Percentiles rank a stretch among this genome's conserved stretches.
Conservation (phyloP, 805 yeast species). For the fission yeast (Schizosaccharomyces pombe) region ASM294v3 CU329670.1:3133501-3134000, state of each 20-base stretch:
- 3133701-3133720: conserved; percentile 56
- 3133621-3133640: conserved; percentile 66
- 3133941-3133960: not conserved
- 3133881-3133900: conserved; percentile 64
- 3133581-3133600: conserved; percentile 37
- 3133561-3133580: conserved; percentile 39
- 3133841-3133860: conserved; percentile 68
- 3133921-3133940: conserved; percentile 28
- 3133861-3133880: conserved; percentile 72
- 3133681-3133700: conserved; percentile 34
- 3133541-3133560: conserved; percentile 47
- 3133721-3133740: conserved; percentile 79
- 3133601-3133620: conserved; percentile 78
- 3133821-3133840: conserved; percentile 41
- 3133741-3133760: conserved; percentile 48
- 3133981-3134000: not conserved
- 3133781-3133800: conserved; percentile 67
- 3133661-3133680: conserved; percentile 67
- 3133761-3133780: conserved; percentile 31
- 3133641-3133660: conserved; percentile 35
- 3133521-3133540: conserved; percentile 53
- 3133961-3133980: not conserved
- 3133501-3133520: conserved; percentile 37
- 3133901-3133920: conserved; percentile 54
- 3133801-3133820: conserved; percentile 27